A percentile compares a stretch with the other conserved stretches of the same genome.
These are phyloP conservation scores for Nephelium lappaceum DNA, from an alignment of 345 rosid species.

Conservation along the genomic window DNA sequence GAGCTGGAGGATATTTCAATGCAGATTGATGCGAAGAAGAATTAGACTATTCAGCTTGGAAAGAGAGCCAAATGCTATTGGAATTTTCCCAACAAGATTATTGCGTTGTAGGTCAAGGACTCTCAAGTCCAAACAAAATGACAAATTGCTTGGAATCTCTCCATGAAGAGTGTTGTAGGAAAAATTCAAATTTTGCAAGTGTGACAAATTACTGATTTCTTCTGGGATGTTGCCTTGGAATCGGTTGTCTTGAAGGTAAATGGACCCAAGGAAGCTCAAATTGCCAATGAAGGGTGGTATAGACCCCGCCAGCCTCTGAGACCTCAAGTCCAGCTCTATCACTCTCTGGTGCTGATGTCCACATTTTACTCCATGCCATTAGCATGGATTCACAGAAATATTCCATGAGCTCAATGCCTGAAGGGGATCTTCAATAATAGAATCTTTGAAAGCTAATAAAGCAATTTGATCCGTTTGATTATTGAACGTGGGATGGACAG, in stretches of 20 bases:
- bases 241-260: conserved; percentile 5
- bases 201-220: not conserved
- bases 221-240: conserved; percentile 14
- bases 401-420: conserved; percentile 15
- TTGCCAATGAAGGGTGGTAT: conserved; percentile 17
- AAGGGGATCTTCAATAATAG: not conserved
- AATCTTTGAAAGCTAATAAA: conserved; percentile 1
- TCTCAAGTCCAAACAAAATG: not conserved
- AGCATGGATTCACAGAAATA: conserved; percentile 1
- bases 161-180: not conserved
- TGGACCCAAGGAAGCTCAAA: not conserved
- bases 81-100: conserved; percentile 12
- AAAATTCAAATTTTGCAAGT: not conserved
- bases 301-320: conserved; percentile 3
- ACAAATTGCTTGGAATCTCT: conserved; percentile 14
- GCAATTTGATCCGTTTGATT: conserved; percentile 3
- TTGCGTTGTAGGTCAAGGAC: not conserved
- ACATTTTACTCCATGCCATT: conserved; percentile 10
- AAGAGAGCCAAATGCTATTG: conserved; percentile 5
- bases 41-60: conserved; percentile 8
- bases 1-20: conserved; percentile 8
- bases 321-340: conserved; percentile 8
- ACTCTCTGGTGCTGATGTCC: not conserved
- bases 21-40: not conserved
- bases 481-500: not conserved